Evolutionary conservation across 441 rosid genomes (phyloP).

Genomic region (Adansonia madagascariensis): DNA sequence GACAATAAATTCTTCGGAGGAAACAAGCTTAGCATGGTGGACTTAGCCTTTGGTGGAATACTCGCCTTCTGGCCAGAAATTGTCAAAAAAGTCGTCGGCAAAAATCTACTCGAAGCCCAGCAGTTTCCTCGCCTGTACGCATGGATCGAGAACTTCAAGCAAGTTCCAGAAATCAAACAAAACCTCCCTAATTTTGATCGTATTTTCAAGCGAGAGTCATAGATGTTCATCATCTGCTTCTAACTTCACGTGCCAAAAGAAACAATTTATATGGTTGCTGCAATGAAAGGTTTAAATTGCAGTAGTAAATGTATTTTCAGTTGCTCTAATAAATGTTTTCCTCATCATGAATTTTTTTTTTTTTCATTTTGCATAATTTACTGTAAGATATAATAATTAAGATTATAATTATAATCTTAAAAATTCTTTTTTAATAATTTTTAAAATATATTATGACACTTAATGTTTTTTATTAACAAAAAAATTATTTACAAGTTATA

Average conservation of each 20-base stretch:
- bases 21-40: conserved; percentile 30
- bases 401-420: too few relatives aligned
- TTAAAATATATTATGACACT: too few relatives aligned
- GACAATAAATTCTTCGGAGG: conserved; percentile 35
- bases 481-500: too few relatives aligned
- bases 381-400: too few relatives aligned
- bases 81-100: conserved; percentile 21
- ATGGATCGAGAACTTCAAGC: conserved; percentile 34
- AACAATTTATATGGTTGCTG: neutral
- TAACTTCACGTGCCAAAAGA: neutral
- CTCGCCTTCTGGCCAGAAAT: conserved; percentile 27
- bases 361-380: too few relatives aligned
- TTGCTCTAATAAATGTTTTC: too few relatives aligned
- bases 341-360: too few relatives aligned
- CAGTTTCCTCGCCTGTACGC: conserved; percentile 30
- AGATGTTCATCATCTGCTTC: neutral
- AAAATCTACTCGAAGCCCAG: conserved; percentile 23
- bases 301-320: too few relatives aligned
- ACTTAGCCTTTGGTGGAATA: conserved; percentile 28
- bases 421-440: too few relatives aligned
- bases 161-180: conserved; percentile 25
- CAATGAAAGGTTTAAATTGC: too few relatives aligned
- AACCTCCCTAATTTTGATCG: conserved; percentile 29
- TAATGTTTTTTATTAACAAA: too few relatives aligned
- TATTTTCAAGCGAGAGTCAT: neutral